These are phyloP conservation scores for Cladosporium austrohemisphaericum DNA, from an alignment of 2,329 filamentous ascomycete genomes.

Conservation along the genomic window DNA sequence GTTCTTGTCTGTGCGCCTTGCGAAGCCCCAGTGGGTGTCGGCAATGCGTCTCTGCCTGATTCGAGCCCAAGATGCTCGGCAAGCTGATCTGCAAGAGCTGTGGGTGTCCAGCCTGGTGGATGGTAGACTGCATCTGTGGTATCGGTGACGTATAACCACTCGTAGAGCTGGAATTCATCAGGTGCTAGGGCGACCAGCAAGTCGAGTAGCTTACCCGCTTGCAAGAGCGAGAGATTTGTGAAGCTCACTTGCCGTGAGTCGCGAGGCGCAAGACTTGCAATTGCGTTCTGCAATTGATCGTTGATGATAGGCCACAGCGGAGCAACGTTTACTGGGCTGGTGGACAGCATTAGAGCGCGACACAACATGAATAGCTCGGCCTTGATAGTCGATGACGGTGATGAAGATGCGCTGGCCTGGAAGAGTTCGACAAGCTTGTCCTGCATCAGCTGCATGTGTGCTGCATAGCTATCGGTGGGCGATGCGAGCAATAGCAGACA, in stretches of 20 bases:
- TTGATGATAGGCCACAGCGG: constrained; percentile 89
- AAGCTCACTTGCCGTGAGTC: constrained; percentile 68
- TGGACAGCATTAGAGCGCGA: constrained; percentile 75
- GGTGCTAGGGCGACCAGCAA: constrained; percentile 79
- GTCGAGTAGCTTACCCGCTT: constrained; percentile 92
- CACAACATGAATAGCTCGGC: constrained; percentile 88
- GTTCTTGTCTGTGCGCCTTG: background rate
- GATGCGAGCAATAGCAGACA: constrained; percentile 75
- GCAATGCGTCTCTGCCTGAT: background rate
- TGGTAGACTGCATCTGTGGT: constrained; percentile 94
- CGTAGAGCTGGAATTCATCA: constrained; percentile 96
- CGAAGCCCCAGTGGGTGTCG: background rate
- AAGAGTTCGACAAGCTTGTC: constrained; percentile 86
- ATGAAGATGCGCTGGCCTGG: constrained; percentile 77
- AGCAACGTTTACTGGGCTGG: constrained; percentile 73
- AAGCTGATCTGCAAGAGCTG: constrained; percentile 79
- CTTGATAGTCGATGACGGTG: constrained; percentile 82
- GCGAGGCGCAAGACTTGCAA: constrained; percentile 68
- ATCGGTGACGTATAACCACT: constrained; percentile 97
- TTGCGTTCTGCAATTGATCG: constrained; percentile 73
- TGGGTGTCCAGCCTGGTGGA: constrained; percentile 62
- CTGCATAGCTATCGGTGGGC: constrained; percentile 72
- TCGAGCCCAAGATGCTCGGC: constrained; percentile 53
- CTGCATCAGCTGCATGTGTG: constrained; percentile 68
- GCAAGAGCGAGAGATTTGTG: constrained; percentile 71